Evolutionary conservation across 2,329 filamentous ascomycete species (phyloP).

Genomic region (Hypoxylon sp.): DNA sequence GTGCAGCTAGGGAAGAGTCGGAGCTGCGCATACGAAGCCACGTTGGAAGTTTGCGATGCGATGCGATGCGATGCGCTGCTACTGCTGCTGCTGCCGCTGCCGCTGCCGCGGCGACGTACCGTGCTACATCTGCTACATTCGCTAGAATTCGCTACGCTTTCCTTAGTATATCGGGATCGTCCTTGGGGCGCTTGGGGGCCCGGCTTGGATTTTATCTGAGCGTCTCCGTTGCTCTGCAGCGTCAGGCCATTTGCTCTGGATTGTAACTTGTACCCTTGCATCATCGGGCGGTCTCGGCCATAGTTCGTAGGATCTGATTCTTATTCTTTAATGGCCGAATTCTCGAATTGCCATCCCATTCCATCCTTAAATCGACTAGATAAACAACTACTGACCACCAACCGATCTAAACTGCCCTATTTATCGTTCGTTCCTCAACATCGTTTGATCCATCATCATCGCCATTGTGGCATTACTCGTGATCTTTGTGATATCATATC

Average conservation of each 20-base stretch:
- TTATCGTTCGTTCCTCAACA: constrained; percentile 44
- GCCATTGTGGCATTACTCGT: constrained; percentile 41
- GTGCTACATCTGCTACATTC: constrained; percentile 15
- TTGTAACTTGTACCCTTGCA: constrained; percentile 49
- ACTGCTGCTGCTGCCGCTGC: constrained; percentile 29
- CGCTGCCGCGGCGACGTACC: constrained; percentile 38
- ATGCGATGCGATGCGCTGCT: constrained; percentile 5
- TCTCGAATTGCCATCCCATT: constrained; percentile 47
- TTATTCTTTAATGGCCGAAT: constrained; percentile 47
- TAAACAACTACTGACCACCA: constrained; percentile 36
- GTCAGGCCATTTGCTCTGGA: constrained; percentile 52
- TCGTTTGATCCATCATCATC: constrained; percentile 42
- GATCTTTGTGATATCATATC: constrained; percentile 46
- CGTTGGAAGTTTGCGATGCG: constrained; percentile 8
- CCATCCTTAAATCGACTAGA: constrained; percentile 41
- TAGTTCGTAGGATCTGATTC: constrained; percentile 43
- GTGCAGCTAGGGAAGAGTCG: constrained; percentile 26
- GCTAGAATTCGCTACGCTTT: constrained; percentile 2
- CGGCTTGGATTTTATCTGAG: constrained; percentile 43
- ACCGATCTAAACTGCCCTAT: constrained; percentile 35
- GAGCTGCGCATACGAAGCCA: constrained; percentile 9
- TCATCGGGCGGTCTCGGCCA: constrained; percentile 54
- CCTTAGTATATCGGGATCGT: constrained; percentile 38
- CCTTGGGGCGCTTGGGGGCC: constrained; percentile 32
- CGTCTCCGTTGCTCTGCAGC: constrained; percentile 47